Evolutionary conservation across 345 rosid genomes (phyloP).

Genomic region (Melastoma malabathricum): DNA sequence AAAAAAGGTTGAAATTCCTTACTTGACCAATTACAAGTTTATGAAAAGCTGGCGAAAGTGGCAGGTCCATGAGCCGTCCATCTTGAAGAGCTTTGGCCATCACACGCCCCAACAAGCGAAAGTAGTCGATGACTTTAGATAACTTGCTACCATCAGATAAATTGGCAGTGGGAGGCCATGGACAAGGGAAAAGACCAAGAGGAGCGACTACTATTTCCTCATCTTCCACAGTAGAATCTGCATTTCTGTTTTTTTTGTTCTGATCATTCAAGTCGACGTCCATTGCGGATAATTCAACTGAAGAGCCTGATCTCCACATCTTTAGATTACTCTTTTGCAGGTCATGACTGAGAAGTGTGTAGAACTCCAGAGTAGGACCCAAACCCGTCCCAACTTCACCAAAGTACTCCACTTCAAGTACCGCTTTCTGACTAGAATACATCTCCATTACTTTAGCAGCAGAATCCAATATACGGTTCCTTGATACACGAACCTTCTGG

Average conservation of each 20-base stretch:
- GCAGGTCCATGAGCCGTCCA: conserved; percentile 88
- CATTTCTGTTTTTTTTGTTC: conserved; percentile 21
- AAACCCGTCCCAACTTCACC: conserved; percentile 99
- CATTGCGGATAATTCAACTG: conserved; percentile 32
- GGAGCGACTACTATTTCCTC: conserved; percentile 56
- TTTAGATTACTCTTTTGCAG: conserved; percentile 70
- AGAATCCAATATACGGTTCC: conserved; percentile 94
- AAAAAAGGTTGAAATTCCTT: conserved; percentile 10
- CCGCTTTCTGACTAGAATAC: conserved; percentile 98
- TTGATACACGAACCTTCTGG: conserved; percentile 97
- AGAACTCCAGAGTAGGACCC: conserved; percentile 97
- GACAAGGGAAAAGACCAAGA: conserved; percentile 86
- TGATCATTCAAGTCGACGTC: conserved; percentile 45
- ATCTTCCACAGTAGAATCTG: conserved; percentile 20
- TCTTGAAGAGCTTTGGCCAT: conserved; percentile 99
- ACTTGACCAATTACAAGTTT: conserved; percentile 91
- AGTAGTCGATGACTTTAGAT: conserved; percentile 59
- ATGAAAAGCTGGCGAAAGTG: conserved; percentile 69
- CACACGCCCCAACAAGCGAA: conserved; percentile 87
- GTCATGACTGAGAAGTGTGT: conserved; percentile 91
- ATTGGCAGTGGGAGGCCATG: conserved; percentile 74
- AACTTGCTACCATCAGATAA: conserved; percentile 66
- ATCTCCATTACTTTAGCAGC: conserved; percentile 99
- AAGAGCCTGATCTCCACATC: conserved; percentile 82
- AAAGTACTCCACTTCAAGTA: conserved; percentile 98